These are phyloP conservation scores for Ophiostoma ulmi DNA, from an alignment of 2,329 filamentous ascomycete species.

Conservation along the genomic window DNA sequence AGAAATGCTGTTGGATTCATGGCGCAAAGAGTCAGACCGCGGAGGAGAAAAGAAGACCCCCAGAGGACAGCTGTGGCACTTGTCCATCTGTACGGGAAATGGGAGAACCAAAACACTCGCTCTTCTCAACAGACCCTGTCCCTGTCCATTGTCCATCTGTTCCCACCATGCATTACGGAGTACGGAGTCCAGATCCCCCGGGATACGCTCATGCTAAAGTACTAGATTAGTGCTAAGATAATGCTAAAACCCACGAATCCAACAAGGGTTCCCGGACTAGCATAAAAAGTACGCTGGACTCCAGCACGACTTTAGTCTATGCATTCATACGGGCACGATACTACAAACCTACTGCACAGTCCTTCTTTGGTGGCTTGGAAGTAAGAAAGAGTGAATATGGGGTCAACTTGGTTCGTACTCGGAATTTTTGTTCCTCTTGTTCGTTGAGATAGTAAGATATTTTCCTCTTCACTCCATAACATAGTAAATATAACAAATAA, in stretches of 20 bases:
- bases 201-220: neutral
- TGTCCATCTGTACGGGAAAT: no score
- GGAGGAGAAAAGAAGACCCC: no score
- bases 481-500: neutral
- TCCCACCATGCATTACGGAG: neutral
- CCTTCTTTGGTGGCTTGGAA: neutral
- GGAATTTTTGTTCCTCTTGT: no score
- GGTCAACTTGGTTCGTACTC: no score
- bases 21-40: no score
- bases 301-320: neutral
- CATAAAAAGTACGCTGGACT: neutral
- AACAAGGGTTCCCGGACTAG: neutral
- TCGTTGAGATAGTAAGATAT: no score
- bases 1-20: no score
- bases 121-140: neutral
- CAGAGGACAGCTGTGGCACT: no score
- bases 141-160: constrained; percentile 1
- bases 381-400: neutral
- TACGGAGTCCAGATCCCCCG: constrained; percentile 5
- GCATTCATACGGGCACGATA: neutral
- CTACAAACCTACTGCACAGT: constrained; percentile 6
- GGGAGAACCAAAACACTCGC: no score
- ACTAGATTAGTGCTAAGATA: neutral
- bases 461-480: no score
- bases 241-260: neutral